phyloP scores from a whole-genome alignment of 352 stramenopile genomes.

The Globisporangium parvum region DNA sequence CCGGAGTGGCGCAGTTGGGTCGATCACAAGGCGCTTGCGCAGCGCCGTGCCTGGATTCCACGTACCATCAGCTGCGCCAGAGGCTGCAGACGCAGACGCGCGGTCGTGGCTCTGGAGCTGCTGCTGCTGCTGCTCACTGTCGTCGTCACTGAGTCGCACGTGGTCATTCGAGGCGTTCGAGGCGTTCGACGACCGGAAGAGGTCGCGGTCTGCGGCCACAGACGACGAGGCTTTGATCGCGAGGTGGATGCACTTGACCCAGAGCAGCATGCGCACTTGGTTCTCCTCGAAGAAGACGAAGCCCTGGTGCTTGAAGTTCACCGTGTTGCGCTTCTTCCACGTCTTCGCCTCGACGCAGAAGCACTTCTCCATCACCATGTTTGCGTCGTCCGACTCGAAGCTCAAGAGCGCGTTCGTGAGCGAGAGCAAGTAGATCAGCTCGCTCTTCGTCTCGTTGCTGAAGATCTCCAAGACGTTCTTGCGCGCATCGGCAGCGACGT shows the following conservation, averaged over 20 bases:
- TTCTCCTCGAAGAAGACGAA: slow-evolving; percentile 77
- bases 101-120: slow-evolving; percentile 18
- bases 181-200: slow-evolving; percentile 29
- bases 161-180: slow-evolving; percentile 4
- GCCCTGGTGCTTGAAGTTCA: slow-evolving; percentile 47
- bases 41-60: slow-evolving; percentile 4
- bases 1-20: slow-evolving; percentile 8
- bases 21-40: slow-evolving; percentile 27
- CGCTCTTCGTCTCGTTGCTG: slow-evolving; percentile 42
- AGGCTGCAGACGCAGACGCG: slow-evolving; percentile 5
- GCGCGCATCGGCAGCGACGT: slow-evolving; percentile 40
- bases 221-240: slow-evolving; percentile 50
- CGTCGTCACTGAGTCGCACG: slow-evolving; percentile 2
- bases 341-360: slow-evolving; percentile 65
- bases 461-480: slow-evolving; percentile 63
- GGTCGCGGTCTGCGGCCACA: slow-evolving; percentile 19
- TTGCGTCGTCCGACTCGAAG: slow-evolving; percentile 62
- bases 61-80: not conserved
- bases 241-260: slow-evolving; percentile 74
- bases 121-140: slow-evolving; percentile 1
- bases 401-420: slow-evolving; percentile 44
- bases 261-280: slow-evolving; percentile 57
- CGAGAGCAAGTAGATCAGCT: slow-evolving; percentile 60
- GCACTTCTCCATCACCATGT: slow-evolving; percentile 70
- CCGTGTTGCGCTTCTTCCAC: slow-evolving; percentile 65